Base-by-base conservation (phyloP, 78 protist genomes). In the Pelomyxa schiedti region DNA sequence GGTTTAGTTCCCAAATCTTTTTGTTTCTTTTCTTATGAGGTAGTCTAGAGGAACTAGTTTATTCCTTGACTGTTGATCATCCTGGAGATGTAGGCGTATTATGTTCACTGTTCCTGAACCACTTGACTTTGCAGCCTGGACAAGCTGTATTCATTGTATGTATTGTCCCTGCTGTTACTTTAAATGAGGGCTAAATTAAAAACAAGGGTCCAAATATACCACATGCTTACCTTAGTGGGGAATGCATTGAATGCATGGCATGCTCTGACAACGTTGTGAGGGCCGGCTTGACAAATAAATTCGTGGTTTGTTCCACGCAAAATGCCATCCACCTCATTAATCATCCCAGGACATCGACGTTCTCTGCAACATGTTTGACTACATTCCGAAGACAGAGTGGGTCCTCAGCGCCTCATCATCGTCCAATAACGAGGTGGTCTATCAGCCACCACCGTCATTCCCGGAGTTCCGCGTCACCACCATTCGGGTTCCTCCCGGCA, bases 231-330 rank as follows among this genome's bases (percentile, higher is more conserved):
- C 75, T 82, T 2, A 39, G 73, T 1, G 90, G 92, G 39, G 95
- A 95, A 5, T 80, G 95, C 69, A 81, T 94, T 35, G 99, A 97
- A 77, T 86, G 92, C 79, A 98, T 98, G 99, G 98, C 98, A 9
- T 66, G 85, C 66, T 76, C 90, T 2, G 99, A 98, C 76, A 98
- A 98, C 74, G 99, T 98, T 39, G 97, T 97, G 16, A 72, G 99
- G 1, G 98, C 98, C 1, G 99, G 99, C 24, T 84, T 93, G 28
- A 95, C 99, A 1, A 97, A 97, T 0, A 96, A 97, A 80, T 69
- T 81, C 77, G 86, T 47, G 32, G 58, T 47, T 16, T 16, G 58
- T 47, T 47, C n/a, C n/a, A n/a, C n/a, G n/a, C n/a, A n/a, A n/a
- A n/a, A n/a, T n/a, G n/a, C n/a, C n/a, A n/a, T n/a, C n/a, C n/a